Evolutionary conservation across 73 alveolate species (phyloP).

Genomic region (Paramecium biaurelia): DNA sequence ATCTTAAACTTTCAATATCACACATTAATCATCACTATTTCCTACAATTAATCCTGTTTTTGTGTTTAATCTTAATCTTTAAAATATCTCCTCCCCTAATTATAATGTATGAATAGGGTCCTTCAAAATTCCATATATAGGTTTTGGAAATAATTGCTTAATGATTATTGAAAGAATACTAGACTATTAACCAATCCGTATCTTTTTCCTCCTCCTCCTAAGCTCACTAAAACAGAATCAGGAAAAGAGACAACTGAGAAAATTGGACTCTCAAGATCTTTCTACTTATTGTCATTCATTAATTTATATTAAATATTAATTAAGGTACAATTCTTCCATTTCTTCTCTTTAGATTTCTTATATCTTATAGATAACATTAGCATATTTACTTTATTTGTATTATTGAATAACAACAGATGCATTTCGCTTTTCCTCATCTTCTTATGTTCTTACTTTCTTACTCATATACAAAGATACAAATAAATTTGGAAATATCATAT

Average conservation of each 20-base stretch:
- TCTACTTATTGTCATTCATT: neutral
- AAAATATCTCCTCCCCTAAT: constrained; percentile 30
- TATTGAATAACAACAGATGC: neutral
- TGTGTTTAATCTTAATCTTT: neutral
- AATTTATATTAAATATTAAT: neutral
- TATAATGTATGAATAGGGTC: neutral
- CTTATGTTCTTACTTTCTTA: neutral
- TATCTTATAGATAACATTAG: neutral
- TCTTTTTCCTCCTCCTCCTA: constrained; percentile 47
- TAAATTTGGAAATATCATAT: neutral
- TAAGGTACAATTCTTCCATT: constrained; percentile 3
- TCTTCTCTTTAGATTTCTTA: neutral
- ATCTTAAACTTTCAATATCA: neutral
- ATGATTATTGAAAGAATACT: neutral
- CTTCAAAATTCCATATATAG: neutral
- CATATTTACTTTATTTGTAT: neutral
- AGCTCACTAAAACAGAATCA: neutral
- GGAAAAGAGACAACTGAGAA: neutral
- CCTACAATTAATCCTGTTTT: neutral
- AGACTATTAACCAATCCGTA: constrained; percentile 1
- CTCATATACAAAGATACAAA: neutral
- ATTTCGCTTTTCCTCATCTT: neutral
- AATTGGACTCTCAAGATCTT: constrained; percentile 9
- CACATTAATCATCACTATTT: constrained; percentile 30
- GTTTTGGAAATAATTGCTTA: constrained; percentile 24